A percentile compares a stretch with the other conserved stretches of the same genome.
These are phyloP conservation scores for Volvox africanus DNA, from an alignment of 139 green algal genomes.

Conservation along the genomic window DNA sequence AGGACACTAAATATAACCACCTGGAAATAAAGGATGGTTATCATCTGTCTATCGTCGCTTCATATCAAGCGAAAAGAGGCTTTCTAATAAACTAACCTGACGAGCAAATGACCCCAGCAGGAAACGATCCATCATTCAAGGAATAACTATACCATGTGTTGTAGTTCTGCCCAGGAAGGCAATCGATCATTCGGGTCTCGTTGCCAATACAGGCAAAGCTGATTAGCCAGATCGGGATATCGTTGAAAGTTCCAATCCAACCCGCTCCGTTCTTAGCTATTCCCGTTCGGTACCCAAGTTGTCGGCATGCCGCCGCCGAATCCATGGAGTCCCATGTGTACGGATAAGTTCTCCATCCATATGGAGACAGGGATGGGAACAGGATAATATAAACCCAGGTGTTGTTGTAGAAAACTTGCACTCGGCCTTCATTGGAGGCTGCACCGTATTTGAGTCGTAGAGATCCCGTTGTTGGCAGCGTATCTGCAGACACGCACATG, in stretches of 20 bases:
- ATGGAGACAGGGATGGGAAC: neutral
- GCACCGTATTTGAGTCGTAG: neutral
- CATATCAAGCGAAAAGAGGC: neutral
- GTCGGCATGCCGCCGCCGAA: neutral
- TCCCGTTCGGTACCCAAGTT: constrained; percentile 6
- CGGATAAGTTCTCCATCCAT: neutral
- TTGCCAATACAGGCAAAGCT: neutral
- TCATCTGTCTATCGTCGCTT: too few species aligned
- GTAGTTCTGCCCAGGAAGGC: constrained; percentile 3
- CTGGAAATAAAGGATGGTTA: too few species aligned
- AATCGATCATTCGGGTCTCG: neutral
- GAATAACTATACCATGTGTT: neutral
- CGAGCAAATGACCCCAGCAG: neutral
- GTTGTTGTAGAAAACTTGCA: neutral
- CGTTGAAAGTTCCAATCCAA: neutral
- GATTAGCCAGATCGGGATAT: neutral
- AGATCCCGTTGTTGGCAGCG: neutral
- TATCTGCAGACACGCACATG: too few species aligned
- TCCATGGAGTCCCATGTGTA: neutral
- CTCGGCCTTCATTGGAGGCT: neutral
- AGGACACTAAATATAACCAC: too few species aligned
- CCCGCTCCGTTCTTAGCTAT: neutral
- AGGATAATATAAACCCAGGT: neutral
- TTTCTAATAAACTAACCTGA: neutral
- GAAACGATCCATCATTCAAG: neutral